phyloP scores from a whole-genome alignment of 176 grass and related monocot genomes.

The Cenchrus fungigraminus region DNA sequence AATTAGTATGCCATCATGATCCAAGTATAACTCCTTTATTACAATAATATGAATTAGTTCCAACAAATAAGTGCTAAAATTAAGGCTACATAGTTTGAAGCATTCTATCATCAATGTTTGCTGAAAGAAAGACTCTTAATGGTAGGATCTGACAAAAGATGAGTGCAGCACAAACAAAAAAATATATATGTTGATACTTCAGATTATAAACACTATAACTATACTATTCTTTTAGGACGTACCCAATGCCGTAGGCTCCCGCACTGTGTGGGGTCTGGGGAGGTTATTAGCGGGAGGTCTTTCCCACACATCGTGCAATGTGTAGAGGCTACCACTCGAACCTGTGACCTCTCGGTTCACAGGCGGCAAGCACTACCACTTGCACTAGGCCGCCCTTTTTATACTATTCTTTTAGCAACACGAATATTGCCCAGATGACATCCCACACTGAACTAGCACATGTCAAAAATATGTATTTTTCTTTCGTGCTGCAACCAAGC shows the following conservation, averaged over 20 bases:
- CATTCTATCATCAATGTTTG: background rate
- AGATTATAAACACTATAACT: background rate
- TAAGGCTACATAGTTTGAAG: background rate
- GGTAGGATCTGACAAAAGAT: slow-evolving; percentile 19
- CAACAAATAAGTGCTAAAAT: background rate
- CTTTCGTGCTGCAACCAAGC: slow-evolving; percentile 22
- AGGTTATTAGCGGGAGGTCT: no score
- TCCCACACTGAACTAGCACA: background rate
- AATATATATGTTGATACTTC: background rate
- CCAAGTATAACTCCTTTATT: background rate
- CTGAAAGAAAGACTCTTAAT: background rate
- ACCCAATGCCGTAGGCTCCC: no score
- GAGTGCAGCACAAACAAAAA: background rate
- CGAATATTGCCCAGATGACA: background rate
- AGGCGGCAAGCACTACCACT: no score
- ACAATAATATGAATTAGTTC: background rate
- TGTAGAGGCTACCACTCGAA: no score
- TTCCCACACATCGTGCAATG: no score
- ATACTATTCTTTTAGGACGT: background rate
- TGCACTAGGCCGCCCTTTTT: background rate
- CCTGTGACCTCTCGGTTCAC: no score
- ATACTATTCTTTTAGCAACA: background rate
- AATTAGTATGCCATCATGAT: background rate
- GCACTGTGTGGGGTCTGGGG: no score
- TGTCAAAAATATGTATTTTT: background rate